Conservation (phyloP, 1,284 basidiomycete species). For the Cronartium quercuum region DNA sequence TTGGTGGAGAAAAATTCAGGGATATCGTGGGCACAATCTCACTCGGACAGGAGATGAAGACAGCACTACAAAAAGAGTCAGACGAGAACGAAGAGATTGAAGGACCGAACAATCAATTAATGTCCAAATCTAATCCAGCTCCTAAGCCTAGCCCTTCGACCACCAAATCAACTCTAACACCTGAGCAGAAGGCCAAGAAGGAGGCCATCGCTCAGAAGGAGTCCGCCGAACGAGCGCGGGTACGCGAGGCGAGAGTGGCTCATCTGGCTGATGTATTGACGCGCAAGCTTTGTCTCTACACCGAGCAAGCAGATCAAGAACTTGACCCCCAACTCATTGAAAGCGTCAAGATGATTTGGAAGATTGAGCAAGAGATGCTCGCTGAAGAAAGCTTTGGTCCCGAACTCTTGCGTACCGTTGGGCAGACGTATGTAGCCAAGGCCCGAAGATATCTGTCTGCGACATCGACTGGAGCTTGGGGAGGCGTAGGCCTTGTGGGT, state of each 20-base stretch:
- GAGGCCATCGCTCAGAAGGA: constrained; percentile 46
- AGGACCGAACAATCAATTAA: constrained; percentile 15
- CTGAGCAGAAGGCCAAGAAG: constrained; percentile 46
- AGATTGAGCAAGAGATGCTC: constrained; percentile 57
- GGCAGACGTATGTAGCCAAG: constrained; percentile 79
- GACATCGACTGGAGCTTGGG: constrained; percentile 65
- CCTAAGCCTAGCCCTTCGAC: not conserved
- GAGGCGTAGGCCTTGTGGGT: constrained; percentile 60
- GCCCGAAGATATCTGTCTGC: constrained; percentile 53
- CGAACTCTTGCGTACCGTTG: constrained; percentile 84
- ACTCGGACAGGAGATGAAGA: constrained; percentile 82
- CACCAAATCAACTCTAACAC: constrained; percentile 12
- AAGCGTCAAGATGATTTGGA: constrained; percentile 45
- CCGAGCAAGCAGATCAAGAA: constrained; percentile 39
- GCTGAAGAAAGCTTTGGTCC: constrained; percentile 86
- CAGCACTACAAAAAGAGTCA: constrained; percentile 86
- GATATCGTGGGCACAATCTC: constrained; percentile 54
- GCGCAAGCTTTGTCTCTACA: constrained; percentile 48
- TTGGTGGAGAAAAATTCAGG: constrained; percentile 57
- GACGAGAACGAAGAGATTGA: constrained; percentile 61
- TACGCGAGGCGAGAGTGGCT: constrained; percentile 47
- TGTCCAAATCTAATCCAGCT: constrained; percentile 10
- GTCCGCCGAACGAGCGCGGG: constrained; percentile 45
- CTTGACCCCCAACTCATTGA: constrained; percentile 18
- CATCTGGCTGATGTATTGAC: constrained; percentile 47